Percentiles rank a stretch among this genome's conserved stretches.
Evolutionary conservation across 2,329 filamentous ascomycete genomes (phyloP).

Genomic region (Pseudogymnoascus sp.): DNA sequence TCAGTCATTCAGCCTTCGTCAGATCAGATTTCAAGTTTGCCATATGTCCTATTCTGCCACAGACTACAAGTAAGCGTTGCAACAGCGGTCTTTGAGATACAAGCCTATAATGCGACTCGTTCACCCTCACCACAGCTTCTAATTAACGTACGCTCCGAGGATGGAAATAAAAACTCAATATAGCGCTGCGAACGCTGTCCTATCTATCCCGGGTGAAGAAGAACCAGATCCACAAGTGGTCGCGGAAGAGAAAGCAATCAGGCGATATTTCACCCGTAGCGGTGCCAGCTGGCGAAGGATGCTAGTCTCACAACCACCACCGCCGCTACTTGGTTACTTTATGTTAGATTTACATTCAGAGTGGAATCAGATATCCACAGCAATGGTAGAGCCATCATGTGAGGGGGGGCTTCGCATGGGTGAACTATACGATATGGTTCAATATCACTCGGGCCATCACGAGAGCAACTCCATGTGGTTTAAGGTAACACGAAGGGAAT

Average conservation of each 20-base stretch:
- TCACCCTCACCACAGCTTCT: neutral
- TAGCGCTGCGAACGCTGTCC: neutral
- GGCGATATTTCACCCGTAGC: neutral
- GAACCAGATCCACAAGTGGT: neutral
- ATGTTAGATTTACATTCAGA: neutral
- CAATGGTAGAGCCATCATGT: neutral
- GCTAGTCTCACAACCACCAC: conserved; percentile 9
- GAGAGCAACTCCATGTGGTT: neutral
- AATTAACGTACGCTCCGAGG: neutral
- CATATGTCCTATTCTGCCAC: neutral
- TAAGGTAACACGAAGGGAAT: neutral
- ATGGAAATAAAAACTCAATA: neutral
- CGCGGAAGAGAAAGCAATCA: neutral
- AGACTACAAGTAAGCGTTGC: neutral
- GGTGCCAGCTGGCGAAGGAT: conserved; percentile 8
- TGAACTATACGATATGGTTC: neutral
- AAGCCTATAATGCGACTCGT: neutral
- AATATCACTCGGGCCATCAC: neutral
- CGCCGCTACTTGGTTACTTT: neutral
- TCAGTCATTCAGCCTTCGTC: neutral
- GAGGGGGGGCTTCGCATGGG: neutral
- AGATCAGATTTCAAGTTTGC: neutral
- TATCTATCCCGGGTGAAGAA: neutral
- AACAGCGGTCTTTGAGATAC: neutral
- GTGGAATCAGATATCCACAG: neutral